phyloP scores from a whole-genome alignment of 495 filamentous ascomycete species.

The Aspergillus campestris region DNA sequence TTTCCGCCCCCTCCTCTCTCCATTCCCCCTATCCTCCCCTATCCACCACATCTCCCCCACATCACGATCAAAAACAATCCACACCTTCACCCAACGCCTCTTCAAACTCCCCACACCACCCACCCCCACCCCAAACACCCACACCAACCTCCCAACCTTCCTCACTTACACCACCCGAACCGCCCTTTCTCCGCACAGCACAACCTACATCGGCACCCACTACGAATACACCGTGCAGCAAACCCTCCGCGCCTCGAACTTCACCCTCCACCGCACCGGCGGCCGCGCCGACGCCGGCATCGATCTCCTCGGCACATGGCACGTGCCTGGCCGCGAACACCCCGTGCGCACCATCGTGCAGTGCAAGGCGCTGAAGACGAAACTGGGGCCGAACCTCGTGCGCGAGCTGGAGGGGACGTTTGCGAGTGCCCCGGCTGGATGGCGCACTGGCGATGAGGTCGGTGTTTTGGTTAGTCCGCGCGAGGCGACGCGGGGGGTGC shows the following conservation, averaged over 20 bases:
- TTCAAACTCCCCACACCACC: conserved; percentile 30
- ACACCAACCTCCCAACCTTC: conserved; percentile 64
- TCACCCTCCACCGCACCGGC: conserved; percentile 65
- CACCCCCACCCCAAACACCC: conserved; percentile 42
- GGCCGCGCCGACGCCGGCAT: conserved; percentile 70
- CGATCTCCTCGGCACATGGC: conserved; percentile 79
- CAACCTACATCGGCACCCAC: conserved; percentile 40
- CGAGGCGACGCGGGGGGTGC: conserved; percentile 49
- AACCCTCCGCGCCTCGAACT: conserved; percentile 53
- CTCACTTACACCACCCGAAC: conserved; percentile 55
- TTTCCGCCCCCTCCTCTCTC: not conserved
- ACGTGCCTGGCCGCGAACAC: conserved; percentile 37
- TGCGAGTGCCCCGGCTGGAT: conserved; percentile 58
- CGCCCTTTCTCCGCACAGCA: conserved; percentile 25
- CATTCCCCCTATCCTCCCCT: conserved; percentile 6
- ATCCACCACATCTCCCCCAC: conserved; percentile 14
- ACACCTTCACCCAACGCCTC: conserved; percentile 32
- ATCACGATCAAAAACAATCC: conserved; percentile 16
- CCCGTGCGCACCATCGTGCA: conserved; percentile 64
- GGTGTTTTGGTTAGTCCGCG: conserved; percentile 54
- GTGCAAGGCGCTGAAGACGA: conserved; percentile 62
- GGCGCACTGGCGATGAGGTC: conserved; percentile 50
- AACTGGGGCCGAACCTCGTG: conserved; percentile 54
- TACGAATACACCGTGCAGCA: conserved; percentile 67
- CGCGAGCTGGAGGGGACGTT: conserved; percentile 84